Evolutionary conservation across 768 basidiomycete species (phyloP), one percentile per base, ranked within the genome.

Genomic region (Clitopilus passeckerianus): DNA sequence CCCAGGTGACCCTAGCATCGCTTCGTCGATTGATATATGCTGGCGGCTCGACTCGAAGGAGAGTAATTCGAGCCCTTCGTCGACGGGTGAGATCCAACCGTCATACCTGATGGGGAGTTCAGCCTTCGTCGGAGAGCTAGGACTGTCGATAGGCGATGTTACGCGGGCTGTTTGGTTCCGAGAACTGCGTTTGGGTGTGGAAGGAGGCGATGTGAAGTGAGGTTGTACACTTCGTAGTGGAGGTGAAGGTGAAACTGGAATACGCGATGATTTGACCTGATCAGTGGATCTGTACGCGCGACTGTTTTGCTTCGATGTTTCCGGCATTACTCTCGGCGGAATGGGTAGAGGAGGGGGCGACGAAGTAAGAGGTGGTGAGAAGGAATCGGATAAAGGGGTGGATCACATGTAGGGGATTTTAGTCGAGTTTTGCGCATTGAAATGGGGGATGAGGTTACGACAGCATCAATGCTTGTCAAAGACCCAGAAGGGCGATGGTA

Each of bases 11-110:
- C 43, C 43, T 20, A n/a, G 5, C 44, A 34, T 22, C 33, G 35
- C 22, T 52, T 55, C 41, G n/a, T 46, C 7, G 46, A 52, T 23
- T 43, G 57, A 50, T 20, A 50, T 60, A 2, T 24, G 18, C 8
- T 59, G 60, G 52, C 70, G 69, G 22, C 70, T 77, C 10, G 68
- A 68, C 54, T 79, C 77, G 63, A 84, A 89, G 0, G 76, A 76
- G 14, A 75, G 71, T 5, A 88, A 65, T 62, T 89, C 86, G 2
- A 70, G 63, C 4, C 77, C 75, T 60, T 83, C 73, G 61, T 87
- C 84, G 8, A 83, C 82, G 1, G 74, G 70, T 22, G 78, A 72
- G 35, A 89, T 86, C 72, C 77, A 82, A 0, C 86, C 87, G 0
- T 70, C 67, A 57, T 79, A 77, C 18, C 86, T 80, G 27, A 85